Evolutionary conservation across 2,329 filamentous ascomycete genomes (phyloP).

Genomic region (Calonectria honghensis): DNA sequence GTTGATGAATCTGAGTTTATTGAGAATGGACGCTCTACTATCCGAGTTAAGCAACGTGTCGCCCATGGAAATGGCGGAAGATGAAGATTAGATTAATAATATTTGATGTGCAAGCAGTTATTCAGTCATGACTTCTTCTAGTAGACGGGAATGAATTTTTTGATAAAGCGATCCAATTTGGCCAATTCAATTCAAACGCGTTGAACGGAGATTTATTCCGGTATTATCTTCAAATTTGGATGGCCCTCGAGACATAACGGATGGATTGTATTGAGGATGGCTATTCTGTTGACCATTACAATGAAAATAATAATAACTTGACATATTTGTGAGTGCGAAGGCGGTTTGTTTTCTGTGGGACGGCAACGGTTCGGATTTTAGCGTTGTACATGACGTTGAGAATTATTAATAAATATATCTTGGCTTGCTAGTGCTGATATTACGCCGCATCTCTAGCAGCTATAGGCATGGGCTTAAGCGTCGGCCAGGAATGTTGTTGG

Average conservation of each 20-base stretch:
- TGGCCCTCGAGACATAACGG: too few relatives aligned
- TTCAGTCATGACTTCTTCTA: not conserved
- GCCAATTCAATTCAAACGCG: too few relatives aligned
- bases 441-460: not conserved
- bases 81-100: not conserved
- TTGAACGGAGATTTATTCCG: too few relatives aligned
- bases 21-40: conserved; percentile 14
- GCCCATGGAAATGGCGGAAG: conserved; percentile 1
- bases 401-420: not conserved
- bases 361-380: not conserved
- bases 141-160: not conserved
- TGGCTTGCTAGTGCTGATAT: not conserved
- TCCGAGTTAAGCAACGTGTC: not conserved
- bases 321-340: not conserved
- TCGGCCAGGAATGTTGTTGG: not conserved
- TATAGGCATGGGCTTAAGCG: not conserved
- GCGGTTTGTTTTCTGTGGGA: not conserved
- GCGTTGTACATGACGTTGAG: not conserved
- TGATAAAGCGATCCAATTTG: not conserved
- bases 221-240: too few relatives aligned
- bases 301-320: not conserved
- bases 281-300: not conserved
- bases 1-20: conserved; percentile 11
- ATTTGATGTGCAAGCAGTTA: not conserved
- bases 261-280: too few relatives aligned